Percentiles rank a stretch among this genome's conserved stretches.
phyloP scores from a whole-genome alignment of 257 asterid species.

The Cruciata laevipes region DNA sequence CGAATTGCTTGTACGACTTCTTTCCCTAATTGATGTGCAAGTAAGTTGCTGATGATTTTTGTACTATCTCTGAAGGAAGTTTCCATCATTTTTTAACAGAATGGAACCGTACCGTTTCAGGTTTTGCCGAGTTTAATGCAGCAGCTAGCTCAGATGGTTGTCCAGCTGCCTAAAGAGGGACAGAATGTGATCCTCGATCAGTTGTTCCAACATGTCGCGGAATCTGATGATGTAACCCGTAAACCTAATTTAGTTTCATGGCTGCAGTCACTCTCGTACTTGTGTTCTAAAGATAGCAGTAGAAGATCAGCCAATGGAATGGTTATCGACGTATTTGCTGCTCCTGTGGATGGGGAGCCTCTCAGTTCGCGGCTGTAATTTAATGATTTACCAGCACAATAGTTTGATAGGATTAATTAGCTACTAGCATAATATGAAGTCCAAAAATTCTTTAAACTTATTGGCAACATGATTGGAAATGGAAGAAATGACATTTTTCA shows the following conservation, averaged over 20 bases:
- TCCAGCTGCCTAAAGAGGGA: conserved; percentile 43
- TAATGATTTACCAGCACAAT: background rate
- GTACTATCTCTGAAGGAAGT: background rate
- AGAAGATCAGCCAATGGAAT: conserved; percentile 13
- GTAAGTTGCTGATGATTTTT: conserved; percentile 40
- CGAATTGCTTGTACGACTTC: conserved; percentile 72
- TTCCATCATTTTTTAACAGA: background rate
- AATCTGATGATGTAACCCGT: conserved; percentile 75
- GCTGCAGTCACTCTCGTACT: conserved; percentile 74
- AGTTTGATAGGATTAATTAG: background rate
- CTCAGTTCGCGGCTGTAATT: background rate
- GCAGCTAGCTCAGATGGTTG: conserved; percentile 57
- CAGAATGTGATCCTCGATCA: conserved; percentile 52
- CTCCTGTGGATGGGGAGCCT: conserved; percentile 2
- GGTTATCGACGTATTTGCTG: conserved; percentile 9
- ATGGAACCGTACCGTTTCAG: conserved; percentile 26
- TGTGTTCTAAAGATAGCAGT: conserved; percentile 42
- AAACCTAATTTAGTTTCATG: conserved; percentile 73
- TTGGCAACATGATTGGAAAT: background rate
- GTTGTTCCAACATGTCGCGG: conserved; percentile 70
- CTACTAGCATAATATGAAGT: background rate
- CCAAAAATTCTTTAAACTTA: background rate
- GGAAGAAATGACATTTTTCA: background rate
- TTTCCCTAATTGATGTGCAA: conserved; percentile 79
- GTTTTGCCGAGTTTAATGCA: conserved; percentile 53